Base-by-base conservation (phyloP, 805 yeast species). In the Kluyveromyces aestuarii region DNA sequence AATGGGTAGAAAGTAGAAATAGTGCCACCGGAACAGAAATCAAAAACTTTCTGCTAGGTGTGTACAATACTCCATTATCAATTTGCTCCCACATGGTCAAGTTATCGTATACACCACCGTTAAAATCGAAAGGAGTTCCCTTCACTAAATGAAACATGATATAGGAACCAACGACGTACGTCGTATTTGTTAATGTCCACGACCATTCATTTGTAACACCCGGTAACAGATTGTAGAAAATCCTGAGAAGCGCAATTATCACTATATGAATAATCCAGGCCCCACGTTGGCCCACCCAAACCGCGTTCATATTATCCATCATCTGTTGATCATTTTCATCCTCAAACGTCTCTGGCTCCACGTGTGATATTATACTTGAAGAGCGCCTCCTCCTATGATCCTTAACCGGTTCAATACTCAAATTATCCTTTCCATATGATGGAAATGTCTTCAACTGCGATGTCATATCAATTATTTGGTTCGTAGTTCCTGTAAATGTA, bases 1-100 rank as follows among this genome's bases (percentile, higher is more conserved):
- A 93, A 66, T 91, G 98, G 1, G 97, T 90, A 46, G 93, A 81
- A 35, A 88, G 74, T 55, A 91, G 73, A 59, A 91, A 91, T 60
- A 93, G 73, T 8, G 80, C 82, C 54, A 93, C 86, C 27, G 99
- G 99, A n/a, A 93, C 96, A 45, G 87, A 81, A 71, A 91, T 78
- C 55, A 91, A 72, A 62, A 89, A 91, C 68, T 91, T 91, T 73
- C 93, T 90, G 37, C 96, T 82, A 11, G 99, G 99, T 0, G 99
- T 93, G 66, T 90, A 91, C 67, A 89, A 95, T 62, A 89, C 97
- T 50, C 98, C 99, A 60, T 90, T 82, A 66, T 87, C 95, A 37
- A 73, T 83, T 68, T 91, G 99, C 68, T 91, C 99, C 99, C 99
- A 91, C 97, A 91, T 88, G 19, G 96, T 93, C 56, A 91, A 74